phyloP scores from a whole-genome alignment of 73 alveolate genomes.

The Stentor coeruleus region DNA sequence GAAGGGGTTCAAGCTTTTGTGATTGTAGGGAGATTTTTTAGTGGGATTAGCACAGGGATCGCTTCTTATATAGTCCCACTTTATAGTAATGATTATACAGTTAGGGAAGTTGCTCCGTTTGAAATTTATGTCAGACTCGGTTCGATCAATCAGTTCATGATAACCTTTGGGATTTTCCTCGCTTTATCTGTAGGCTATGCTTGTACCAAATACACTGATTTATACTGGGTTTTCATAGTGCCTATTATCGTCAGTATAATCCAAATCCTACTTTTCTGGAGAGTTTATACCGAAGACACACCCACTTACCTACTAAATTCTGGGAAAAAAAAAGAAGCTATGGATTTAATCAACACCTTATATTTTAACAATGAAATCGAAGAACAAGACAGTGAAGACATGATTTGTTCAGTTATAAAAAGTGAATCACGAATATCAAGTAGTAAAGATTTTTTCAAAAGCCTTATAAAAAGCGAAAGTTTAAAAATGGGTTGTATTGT shows the following conservation, averaged over 20 bases:
- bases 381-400: background rate
- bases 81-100: background rate
- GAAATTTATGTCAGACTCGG: background rate
- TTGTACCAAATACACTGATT: background rate
- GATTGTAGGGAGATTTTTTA: background rate
- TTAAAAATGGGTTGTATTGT: constrained; percentile 17
- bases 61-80: background rate
- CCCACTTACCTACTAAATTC: background rate
- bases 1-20: background rate
- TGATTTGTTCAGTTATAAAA: background rate
- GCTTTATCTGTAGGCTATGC: background rate
- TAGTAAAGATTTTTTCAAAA: background rate
- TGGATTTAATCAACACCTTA: background rate
- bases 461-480: too few relatives aligned
- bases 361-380: background rate
- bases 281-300: background rate
- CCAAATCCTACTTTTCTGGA: background rate
- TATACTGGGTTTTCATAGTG: background rate
- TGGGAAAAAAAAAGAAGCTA: background rate
- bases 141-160: constrained; percentile 11
- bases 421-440: background rate
- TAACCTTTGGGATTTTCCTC: background rate
- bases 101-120: background rate
- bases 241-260: background rate
- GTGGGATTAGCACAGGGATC: constrained; percentile 8